Evolutionary conservation across 2,329 filamentous ascomycete species (phyloP), one percentile per base, ranked within the genome.

Genomic region (Nannizzia gypsea): DNA sequence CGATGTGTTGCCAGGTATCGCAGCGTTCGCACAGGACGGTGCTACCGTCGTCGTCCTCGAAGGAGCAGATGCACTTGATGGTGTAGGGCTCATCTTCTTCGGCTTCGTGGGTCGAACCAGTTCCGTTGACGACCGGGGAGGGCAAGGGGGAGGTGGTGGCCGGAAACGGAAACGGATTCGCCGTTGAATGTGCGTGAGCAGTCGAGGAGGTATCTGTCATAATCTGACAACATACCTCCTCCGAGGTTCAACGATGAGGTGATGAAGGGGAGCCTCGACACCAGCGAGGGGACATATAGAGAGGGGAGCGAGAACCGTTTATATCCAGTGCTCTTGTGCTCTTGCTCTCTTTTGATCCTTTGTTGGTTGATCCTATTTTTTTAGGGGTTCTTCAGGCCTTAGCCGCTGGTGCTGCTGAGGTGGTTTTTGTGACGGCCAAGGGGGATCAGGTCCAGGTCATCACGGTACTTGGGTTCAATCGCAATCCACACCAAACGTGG

Each of bases 1-100:
- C 86, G 68, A 96, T 95, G 75, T 99, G 93, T 76, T 99, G 93
- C 93, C 93, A 99, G 56, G 90, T 93, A 72, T 96, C 89, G 80
- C 93, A 99, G 61, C 81, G 83, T 72, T 97, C 93, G 80, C 93
- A 99, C 74, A 91, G 90, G 63, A 99, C 95, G 62, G 93, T 99
- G 74, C 89, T 92, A 75, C 93, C 93, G 79, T 99, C 93, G 80
- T 99, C 93, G 78, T 95, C 90, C 72, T 84, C 79, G 74, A 88
- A 96, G 72, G 85, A 85, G 77, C 93, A 99, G 68, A 97, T 95
- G 82, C 93, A 99, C 80, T 95, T 96, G 78, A 97, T 96, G 62
- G 89, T 95, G 74, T 95, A 95, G 63, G 76, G 75, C 63, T 77
- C 76, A 64, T 75, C 73, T 63, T 77, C 75, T 22, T 52, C 48